Base-by-base conservation (phyloP, 1,284 basidiomycete species). In the Lentinula novae-zelandiae region DNA sequence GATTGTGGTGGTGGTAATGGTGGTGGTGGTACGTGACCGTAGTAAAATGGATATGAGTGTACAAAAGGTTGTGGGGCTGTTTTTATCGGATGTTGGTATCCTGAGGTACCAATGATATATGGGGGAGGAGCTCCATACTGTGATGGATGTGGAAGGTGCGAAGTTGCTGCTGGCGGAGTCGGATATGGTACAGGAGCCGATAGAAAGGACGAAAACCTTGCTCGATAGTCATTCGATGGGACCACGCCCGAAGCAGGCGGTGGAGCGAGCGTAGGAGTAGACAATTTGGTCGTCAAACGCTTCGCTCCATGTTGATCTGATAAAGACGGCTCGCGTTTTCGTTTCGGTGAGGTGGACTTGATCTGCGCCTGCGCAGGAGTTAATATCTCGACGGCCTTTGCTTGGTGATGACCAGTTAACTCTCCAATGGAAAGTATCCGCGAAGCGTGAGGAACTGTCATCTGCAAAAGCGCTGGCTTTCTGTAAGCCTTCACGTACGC, bases 401-500 rank as follows among this genome's bases (percentile, higher is more conserved):
- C 1, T 53, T 10, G 39, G 15, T 4, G 36, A 44, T 13, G 8
- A 27, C 27, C 3, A 44, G 38, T 44, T 7, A 20, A 31, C 20
- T 22, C 40, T 1, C 27, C 22, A 22, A 27, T 34, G 20, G 20
- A 44, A 17, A 53, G 52, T 38, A n/a, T 9, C 17, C 34, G 5
- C 6, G 33, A 38, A 53, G 38, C n/a, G 12, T 20, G 20, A 22
- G 52, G 52, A 6, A 27, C 20, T 15, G 12, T 10, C 3, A n/a
- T 6, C 12, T 33, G 13, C 51, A 31, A 13, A 15, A 13, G 6
- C 6, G 39, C 38, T 3, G 39, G 12, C 39, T 40, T 40, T 20
- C 12, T 5, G n/a, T 54, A 54, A 17, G 53, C 67, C 27, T 64
- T 64, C 53, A 86, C 74, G 54, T 78, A 82, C 2, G 79, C 74